phyloP scores from a whole-genome alignment of 257 asterid species.

The Gentiana macrophylla region DNA sequence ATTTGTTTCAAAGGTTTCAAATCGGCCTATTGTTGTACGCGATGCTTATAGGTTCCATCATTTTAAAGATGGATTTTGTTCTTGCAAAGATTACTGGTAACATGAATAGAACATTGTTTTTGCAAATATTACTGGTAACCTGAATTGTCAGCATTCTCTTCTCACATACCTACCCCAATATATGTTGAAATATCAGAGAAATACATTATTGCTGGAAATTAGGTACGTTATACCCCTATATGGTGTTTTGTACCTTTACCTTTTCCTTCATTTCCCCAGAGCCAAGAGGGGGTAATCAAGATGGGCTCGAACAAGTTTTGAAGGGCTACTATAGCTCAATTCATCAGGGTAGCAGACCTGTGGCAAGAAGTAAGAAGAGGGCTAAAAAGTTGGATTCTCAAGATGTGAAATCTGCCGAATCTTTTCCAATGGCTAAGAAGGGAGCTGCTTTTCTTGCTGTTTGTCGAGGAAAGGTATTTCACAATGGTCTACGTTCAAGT shows the following conservation, averaged over 20 bases:
- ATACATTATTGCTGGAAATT: too few relatives aligned
- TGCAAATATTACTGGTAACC: too few relatives aligned
- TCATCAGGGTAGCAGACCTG: constrained; percentile 30
- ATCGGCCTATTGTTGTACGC: constrained; percentile 52
- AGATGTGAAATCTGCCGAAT: constrained; percentile 21
- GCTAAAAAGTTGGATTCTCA: constrained; percentile 44
- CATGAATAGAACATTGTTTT: background rate
- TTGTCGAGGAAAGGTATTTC: constrained; percentile 93
- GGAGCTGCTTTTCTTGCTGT: constrained; percentile 98
- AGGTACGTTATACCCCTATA: too few relatives aligned
- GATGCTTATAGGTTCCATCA: constrained; percentile 90
- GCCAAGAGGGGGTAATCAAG: constrained; percentile 86
- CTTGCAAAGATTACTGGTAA: constrained; percentile 81
- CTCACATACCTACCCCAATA: too few relatives aligned
- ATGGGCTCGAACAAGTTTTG: constrained; percentile 57
- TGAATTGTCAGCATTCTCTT: too few relatives aligned
- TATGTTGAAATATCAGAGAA: too few relatives aligned
- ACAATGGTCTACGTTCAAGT: background rate
- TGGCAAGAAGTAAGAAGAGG: constrained; percentile 43
- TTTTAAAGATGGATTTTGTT: constrained; percentile 61
- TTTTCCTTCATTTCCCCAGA: constrained; percentile 27
- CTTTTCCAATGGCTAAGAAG: constrained; percentile 27
- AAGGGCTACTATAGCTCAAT: constrained; percentile 57
- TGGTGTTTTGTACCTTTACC: too few relatives aligned
- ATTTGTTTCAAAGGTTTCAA: constrained; percentile 37